These are phyloP conservation scores for Fusarium sulawesiense DNA, from an alignment of 2,329 filamentous ascomycete genomes.

Conservation along the genomic window DNA sequence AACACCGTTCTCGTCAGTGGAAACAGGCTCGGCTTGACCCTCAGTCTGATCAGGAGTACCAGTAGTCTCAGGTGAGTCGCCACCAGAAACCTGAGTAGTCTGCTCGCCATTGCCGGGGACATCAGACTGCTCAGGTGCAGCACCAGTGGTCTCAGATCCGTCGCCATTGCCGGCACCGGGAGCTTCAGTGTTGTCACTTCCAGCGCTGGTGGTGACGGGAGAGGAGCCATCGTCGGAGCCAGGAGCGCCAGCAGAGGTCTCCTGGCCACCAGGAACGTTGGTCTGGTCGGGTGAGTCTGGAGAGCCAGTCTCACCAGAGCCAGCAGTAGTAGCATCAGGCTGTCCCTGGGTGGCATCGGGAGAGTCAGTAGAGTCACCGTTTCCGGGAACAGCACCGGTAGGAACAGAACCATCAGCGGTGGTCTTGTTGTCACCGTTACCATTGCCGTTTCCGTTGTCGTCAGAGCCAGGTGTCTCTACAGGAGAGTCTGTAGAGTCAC, in stretches of 20 bases:
- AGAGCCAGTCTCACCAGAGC: background rate
- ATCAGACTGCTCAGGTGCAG: background rate
- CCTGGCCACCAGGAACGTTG: background rate
- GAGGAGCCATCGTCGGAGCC: background rate
- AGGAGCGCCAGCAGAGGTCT: background rate
- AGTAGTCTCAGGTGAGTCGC: background rate
- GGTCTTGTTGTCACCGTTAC: background rate
- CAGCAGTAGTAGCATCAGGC: background rate
- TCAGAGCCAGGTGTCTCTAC: background rate
- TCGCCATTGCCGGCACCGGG: background rate
- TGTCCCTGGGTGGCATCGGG: background rate
- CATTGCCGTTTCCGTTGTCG: background rate
- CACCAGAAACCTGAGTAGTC: background rate
- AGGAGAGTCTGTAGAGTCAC: background rate
- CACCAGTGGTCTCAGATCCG: background rate
- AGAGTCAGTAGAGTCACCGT: background rate
- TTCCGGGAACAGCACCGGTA: background rate
- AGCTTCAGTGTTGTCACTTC: background rate
- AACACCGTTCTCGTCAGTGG: fast-evolving
- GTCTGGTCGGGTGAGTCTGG: background rate
- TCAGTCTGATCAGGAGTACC: background rate
- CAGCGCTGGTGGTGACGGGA: background rate
- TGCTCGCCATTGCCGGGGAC: background rate
- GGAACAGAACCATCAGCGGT: background rate
- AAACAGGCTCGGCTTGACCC: background rate